Conservation (phyloP, 2,329 filamentous ascomycete species). For the Fusarium sp. region DNA sequence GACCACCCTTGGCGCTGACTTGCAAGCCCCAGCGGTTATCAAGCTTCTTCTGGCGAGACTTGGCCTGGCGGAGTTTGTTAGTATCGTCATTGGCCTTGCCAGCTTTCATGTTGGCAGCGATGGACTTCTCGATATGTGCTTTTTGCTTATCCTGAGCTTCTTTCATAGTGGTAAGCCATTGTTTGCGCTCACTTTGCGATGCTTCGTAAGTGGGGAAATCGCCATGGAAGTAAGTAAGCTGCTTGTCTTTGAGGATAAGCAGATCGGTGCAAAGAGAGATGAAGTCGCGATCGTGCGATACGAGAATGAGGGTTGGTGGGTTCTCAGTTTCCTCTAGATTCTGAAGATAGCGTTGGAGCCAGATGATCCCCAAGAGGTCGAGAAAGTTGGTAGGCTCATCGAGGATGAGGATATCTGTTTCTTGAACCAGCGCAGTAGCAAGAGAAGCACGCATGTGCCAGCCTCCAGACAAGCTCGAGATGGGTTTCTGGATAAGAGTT, state of each 20-base stretch:
- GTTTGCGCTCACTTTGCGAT: constrained; percentile 71
- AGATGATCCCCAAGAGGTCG: constrained; percentile 83
- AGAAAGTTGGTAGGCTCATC: constrained; percentile 91
- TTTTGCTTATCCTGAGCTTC: constrained; percentile 83
- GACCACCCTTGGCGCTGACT: constrained; percentile 72
- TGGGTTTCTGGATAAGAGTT: constrained; percentile 63
- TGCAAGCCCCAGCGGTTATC: constrained; percentile 83
- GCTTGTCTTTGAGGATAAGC: constrained; percentile 76
- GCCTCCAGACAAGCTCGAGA: constrained; percentile 76
- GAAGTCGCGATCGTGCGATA: constrained; percentile 87
- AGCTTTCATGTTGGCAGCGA: constrained; percentile 75
- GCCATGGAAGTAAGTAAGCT: constrained; percentile 77
- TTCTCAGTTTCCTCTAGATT: constrained; percentile 59
- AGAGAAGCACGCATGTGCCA: constrained; percentile 77
- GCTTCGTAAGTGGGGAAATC: constrained; percentile 76
- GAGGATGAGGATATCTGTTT: constrained; percentile 79
- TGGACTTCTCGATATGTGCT: constrained; percentile 81
- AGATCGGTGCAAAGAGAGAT: constrained; percentile 80
- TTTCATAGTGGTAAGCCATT: constrained; percentile 77
- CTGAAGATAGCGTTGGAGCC: constrained; percentile 78
- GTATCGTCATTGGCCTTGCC: constrained; percentile 82
- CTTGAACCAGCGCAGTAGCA: constrained; percentile 72
- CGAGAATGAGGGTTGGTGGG: constrained; percentile 75
- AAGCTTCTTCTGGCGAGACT: constrained; percentile 83
- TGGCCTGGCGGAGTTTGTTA: constrained; percentile 86